Conservation (phyloP, 2,329 filamentous ascomycete genomes). For the Bipolaris zeicola region DNA sequence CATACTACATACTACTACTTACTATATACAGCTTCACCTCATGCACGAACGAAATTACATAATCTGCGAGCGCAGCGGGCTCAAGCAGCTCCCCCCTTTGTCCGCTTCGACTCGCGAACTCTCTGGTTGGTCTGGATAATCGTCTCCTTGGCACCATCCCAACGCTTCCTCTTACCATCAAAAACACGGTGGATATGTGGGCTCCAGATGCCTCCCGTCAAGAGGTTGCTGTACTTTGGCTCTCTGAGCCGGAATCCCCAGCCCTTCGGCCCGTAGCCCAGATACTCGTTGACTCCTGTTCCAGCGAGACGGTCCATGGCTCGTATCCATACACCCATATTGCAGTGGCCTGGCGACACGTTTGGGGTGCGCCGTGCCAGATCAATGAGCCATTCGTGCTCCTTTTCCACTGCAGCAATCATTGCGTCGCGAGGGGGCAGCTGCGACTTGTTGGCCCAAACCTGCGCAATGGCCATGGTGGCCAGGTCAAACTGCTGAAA, state of each 20-base stretch:
- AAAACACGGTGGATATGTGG: conserved; percentile 53
- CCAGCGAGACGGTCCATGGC: conserved; percentile 54
- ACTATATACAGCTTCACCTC: no score
- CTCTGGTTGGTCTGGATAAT: conserved; percentile 37
- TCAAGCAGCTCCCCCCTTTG: conserved; percentile 5
- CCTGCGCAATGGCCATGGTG: conserved; percentile 54
- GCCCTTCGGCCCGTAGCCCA: conserved; percentile 51
- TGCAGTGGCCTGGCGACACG: conserved; percentile 31
- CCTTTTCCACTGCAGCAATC: conserved; percentile 10
- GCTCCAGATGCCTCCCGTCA: conserved; percentile 51
- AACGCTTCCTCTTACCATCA: conserved; percentile 48
- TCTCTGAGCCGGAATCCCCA: conserved; percentile 54
- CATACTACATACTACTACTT: no score
- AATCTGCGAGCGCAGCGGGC: neutral
- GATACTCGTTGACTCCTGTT: conserved; percentile 48
- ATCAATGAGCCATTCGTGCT: conserved; percentile 34
- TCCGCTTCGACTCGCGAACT: conserved; percentile 1
- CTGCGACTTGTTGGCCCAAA: conserved; percentile 49
- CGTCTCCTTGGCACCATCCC: conserved; percentile 49
- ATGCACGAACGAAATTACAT: no score
- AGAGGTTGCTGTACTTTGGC: conserved; percentile 45
- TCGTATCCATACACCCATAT: conserved; percentile 40
- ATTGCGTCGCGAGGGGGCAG: conserved; percentile 50
- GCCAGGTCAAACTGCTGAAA: conserved; percentile 48
- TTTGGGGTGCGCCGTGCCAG: conserved; percentile 43